Percentiles rank a stretch among this genome's conserved stretches.
Conservation (phyloP, 202 grass and related monocot genomes). For the Cymbopogon flexuosus region DNA sequence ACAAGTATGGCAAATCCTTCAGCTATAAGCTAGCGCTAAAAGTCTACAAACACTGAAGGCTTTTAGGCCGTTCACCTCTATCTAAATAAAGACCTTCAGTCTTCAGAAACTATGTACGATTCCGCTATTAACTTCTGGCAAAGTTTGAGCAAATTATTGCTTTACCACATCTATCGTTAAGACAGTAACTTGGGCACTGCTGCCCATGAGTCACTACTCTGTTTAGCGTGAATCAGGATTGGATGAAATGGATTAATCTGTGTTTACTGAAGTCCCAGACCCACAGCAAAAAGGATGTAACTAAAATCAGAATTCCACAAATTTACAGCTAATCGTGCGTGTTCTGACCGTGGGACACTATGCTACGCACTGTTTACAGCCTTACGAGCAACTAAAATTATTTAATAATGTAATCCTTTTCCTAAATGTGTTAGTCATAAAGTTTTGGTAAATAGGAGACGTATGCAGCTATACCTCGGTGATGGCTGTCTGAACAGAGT, state of each 20-base stretch:
- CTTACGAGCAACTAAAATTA: background rate
- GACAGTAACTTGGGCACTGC: background rate
- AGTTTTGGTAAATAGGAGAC: background rate
- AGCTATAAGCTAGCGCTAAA: background rate
- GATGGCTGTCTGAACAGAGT: constrained; percentile 51
- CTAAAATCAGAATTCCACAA: background rate
- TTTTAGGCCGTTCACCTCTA: background rate
- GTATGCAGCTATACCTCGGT: constrained; percentile 36
- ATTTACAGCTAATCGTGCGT: background rate
- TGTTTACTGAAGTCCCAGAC: background rate
- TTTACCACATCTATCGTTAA: background rate
- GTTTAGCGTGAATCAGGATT: background rate
- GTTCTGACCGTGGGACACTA: background rate
- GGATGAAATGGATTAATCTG: background rate
- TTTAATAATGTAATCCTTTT: background rate
- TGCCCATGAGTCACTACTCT: background rate
- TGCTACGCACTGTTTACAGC: background rate
- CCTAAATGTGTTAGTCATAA: background rate
- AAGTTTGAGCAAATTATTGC: background rate
- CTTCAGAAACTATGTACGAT: background rate
- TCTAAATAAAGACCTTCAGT: background rate
- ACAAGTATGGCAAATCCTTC: background rate
- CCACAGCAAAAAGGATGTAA: background rate
- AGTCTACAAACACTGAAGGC: background rate
- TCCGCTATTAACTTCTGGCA: background rate